Conservation (phyloP, 2,329 filamentous ascomycete species). For the Pseudopyrenochaeta lycopersici region DNA sequence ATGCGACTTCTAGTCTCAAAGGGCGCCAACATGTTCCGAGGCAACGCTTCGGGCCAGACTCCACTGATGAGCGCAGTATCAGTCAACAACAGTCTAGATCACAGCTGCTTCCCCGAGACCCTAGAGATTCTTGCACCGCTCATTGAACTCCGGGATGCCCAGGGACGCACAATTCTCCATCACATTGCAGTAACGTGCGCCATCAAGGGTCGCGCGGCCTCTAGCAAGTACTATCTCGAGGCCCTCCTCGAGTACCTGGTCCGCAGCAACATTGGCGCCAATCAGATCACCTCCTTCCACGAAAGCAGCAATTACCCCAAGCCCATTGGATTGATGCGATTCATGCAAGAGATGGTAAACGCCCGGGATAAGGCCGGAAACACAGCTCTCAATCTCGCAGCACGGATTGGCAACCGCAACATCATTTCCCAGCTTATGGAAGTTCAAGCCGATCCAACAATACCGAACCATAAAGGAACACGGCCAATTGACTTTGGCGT, state of each 20-base stretch:
- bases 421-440: constrained; percentile 97
- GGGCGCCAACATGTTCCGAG: constrained; percentile 86
- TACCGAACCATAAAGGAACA: constrained; percentile 88
- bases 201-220: constrained; percentile 89
- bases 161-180: constrained; percentile 90
- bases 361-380: constrained; percentile 93
- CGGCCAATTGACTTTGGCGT: constrained; percentile 95
- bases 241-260: constrained; percentile 94
- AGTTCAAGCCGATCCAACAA: constrained; percentile 91
- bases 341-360: constrained; percentile 98
- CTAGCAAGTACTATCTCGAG: constrained; percentile 95
- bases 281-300: constrained; percentile 43
- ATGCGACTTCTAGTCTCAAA: constrained; percentile 81
- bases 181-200: constrained; percentile 96
- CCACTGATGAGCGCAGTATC: constrained; percentile 91
- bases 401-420: constrained; percentile 88
- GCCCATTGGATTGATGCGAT: constrained; percentile 86
- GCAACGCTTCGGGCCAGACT: constrained; percentile 90
- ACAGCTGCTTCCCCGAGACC: constrained; percentile 87
- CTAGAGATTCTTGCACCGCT: constrained; percentile 88
- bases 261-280: constrained; percentile 65
- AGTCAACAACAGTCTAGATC: constrained; percentile 94
- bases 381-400: constrained; percentile 92
- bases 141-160: constrained; percentile 88
- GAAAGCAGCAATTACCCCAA: constrained; percentile 66